Evolutionary conservation across 139 green algal genomes (phyloP).

Genomic region (Chlorella sp.): DNA sequence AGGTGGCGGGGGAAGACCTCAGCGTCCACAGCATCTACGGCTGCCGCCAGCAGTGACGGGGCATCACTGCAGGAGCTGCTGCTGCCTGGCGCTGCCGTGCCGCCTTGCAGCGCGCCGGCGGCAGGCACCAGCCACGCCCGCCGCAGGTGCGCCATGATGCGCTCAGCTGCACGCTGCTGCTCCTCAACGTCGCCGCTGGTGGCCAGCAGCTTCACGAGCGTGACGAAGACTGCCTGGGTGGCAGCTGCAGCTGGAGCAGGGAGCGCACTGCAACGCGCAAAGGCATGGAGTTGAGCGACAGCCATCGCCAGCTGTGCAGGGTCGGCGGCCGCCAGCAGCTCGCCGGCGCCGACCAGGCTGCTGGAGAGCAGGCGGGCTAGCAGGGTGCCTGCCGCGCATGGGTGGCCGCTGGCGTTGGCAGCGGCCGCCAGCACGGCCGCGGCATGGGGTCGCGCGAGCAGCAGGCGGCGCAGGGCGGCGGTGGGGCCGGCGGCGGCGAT

Average conservation of each 20-base stretch:
- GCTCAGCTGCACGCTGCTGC: constrained; percentile 3
- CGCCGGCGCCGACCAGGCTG: neutral
- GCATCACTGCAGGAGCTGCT: neutral
- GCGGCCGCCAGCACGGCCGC: neutral
- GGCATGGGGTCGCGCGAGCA: neutral
- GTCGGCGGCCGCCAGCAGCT: constrained; percentile 7
- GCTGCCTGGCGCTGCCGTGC: neutral
- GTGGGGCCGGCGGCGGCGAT: neutral
- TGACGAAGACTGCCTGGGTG: neutral
- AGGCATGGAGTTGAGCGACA: neutral
- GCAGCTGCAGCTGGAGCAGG: neutral
- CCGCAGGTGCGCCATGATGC: neutral
- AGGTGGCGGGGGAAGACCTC: constrained; percentile 23
- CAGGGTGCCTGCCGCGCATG: neutral
- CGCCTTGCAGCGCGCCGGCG: neutral
- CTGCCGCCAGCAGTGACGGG: constrained; percentile 5
- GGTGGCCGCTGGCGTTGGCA: neutral
- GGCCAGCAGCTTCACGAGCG: neutral
- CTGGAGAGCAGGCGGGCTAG: neutral
- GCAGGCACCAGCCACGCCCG: neutral
- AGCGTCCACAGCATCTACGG: neutral
- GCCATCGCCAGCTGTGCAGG: neutral
- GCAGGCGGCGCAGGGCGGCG: neutral
- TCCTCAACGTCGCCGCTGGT: neutral
- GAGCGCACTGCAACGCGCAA: neutral